These are phyloP conservation scores for Aspergillus persii DNA, from an alignment of 2,329 filamentous ascomycete species.

Conservation along the genomic window DNA sequence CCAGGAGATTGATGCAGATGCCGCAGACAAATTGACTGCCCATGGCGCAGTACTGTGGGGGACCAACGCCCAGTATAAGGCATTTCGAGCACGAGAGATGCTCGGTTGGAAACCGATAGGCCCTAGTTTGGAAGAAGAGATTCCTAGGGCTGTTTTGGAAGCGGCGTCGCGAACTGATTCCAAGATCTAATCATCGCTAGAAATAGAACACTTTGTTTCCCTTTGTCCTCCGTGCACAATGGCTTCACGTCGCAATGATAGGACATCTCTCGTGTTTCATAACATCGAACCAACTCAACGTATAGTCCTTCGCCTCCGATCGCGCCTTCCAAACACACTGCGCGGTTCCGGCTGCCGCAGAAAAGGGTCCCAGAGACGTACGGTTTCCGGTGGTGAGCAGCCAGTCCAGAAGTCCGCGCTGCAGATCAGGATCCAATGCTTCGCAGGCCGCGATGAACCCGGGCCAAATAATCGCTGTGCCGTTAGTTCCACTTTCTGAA, in stretches of 20 bases:
- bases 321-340: slow-evolving; percentile 19
- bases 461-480: slow-evolving; percentile 24
- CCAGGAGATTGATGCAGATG: slow-evolving; percentile 12
- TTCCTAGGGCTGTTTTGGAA: slow-evolving; percentile 7
- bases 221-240: slow-evolving; percentile 10
- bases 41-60: slow-evolving; percentile 21
- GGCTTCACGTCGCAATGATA: slow-evolving; percentile 8
- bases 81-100: slow-evolving; percentile 11
- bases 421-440: slow-evolving; percentile 16
- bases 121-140: slow-evolving; percentile 12
- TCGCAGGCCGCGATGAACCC: slow-evolving; percentile 35
- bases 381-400: slow-evolving; percentile 6
- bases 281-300: slow-evolving; percentile 17
- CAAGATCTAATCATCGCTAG: slow-evolving; percentile 7
- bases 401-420: slow-evolving; percentile 11
- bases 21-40: slow-evolving; percentile 15
- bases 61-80: slow-evolving; percentile 18
- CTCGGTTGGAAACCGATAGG: slow-evolving; percentile 16
- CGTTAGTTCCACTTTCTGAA: background rate
- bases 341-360: slow-evolving; percentile 14
- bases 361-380: slow-evolving; percentile 10
- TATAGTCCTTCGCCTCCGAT: slow-evolving; percentile 11
- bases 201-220: background rate
- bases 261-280: slow-evolving; percentile 9
- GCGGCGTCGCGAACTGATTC: slow-evolving; percentile 5